phyloP scores from a whole-genome alignment of 176 grass and related monocot genomes.

The Carex myosuroides region DNA sequence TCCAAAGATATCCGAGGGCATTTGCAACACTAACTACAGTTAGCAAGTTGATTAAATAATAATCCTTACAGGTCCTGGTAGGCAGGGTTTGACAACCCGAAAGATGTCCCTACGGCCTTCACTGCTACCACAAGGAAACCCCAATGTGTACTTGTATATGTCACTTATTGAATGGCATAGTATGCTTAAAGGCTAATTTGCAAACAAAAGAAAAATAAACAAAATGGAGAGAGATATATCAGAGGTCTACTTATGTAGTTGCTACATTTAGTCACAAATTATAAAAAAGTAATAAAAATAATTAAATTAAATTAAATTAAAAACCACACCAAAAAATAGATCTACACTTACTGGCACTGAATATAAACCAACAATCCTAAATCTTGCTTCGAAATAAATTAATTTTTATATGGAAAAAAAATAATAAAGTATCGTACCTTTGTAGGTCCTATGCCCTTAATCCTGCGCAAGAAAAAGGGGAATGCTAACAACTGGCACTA shows the following conservation, averaged over 20 bases:
- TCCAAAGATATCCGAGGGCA: not conserved
- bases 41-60: constrained; percentile 12
- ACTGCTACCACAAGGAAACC: constrained; percentile 77
- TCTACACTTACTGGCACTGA: not conserved
- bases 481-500: not conserved
- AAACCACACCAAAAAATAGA: not conserved
- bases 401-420: constrained; percentile 16
- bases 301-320: not conserved
- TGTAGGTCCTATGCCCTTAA: constrained; percentile 72
- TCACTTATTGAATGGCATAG: constrained; percentile 61
- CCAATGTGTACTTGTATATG: constrained; percentile 84
- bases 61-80: constrained; percentile 85
- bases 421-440: constrained; percentile 44
- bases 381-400: constrained; percentile 1
- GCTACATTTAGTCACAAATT: not conserved
- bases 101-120: constrained; percentile 76
- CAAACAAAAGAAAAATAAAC: constrained; percentile 1
- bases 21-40: not conserved
- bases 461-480: constrained; percentile 39
- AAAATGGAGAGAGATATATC: not conserved
- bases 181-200: constrained; percentile 79
- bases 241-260: not conserved
- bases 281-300: too few species aligned
- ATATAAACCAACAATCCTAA: not conserved
- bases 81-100: constrained; percentile 61